phyloP scores from a whole-genome alignment of 768 basidiomycete genomes.

The Rubroboletus satanas region DNA sequence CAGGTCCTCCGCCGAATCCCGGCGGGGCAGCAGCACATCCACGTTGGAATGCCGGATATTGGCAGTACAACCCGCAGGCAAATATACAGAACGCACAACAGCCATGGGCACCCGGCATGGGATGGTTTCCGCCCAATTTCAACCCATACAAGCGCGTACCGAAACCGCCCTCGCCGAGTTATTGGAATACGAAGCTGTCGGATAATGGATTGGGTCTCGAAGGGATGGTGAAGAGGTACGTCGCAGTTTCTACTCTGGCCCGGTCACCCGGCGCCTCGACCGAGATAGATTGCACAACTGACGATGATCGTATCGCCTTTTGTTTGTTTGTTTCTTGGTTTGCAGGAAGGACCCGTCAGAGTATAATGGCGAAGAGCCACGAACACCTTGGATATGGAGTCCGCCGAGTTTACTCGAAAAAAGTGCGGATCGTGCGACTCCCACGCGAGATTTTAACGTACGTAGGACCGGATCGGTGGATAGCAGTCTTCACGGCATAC shows the following conservation, averaged over 20 bases:
- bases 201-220: conserved; percentile 65
- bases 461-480: conserved; percentile 26
- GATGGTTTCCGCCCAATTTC: conserved; percentile 32
- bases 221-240: conserved; percentile 60
- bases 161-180: conserved; percentile 60
- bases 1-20: conserved; percentile 55
- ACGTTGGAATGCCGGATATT: conserved; percentile 49
- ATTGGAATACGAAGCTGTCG: conserved; percentile 53
- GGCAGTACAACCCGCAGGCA: conserved; percentile 47
- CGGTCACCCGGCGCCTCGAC: not conserved
- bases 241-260: conserved; percentile 11
- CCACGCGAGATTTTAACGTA: conserved; percentile 25
- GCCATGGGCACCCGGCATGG: conserved; percentile 33
- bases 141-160: conserved; percentile 66
- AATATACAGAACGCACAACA: conserved; percentile 26
- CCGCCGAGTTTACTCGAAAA: conserved; percentile 42
- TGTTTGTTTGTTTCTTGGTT: not conserved
- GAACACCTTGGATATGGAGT: conserved; percentile 78
- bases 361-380: conserved; percentile 35
- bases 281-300: conserved; percentile 3
- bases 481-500: not conserved
- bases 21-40: conserved; percentile 42
- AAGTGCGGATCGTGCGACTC: conserved; percentile 25
- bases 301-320: conserved; percentile 1
- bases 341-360: conserved; percentile 30